phyloP scores from a whole-genome alignment of 2,329 filamentous ascomycete genomes.

The Emmonsiellopsis sp. region DNA sequence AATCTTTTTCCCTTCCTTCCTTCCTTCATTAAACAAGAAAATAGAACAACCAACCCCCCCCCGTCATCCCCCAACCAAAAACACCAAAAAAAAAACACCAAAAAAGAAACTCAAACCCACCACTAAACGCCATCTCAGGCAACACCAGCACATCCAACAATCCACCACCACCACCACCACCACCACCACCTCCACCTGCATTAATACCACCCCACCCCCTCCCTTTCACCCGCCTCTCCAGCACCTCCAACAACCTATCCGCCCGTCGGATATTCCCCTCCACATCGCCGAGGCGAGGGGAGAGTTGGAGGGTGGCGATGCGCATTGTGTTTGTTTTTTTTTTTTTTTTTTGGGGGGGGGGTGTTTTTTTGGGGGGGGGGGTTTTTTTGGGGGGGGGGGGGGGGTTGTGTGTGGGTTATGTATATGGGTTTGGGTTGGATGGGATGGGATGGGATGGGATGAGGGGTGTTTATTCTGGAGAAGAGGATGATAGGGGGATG shows the following conservation, averaged over 20 bases:
- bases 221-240: background rate
- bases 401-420: background rate
- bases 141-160: slow-evolving; percentile 50
- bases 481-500: background rate
- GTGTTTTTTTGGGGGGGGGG: background rate
- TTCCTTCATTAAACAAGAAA: background rate
- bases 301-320: slow-evolving; percentile 41
- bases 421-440: background rate
- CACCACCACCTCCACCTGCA: slow-evolving; percentile 9
- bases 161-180: slow-evolving; percentile 9
- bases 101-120: slow-evolving; percentile 25
- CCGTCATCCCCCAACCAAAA: too few species aligned
- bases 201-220: slow-evolving; percentile 11
- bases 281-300: slow-evolving; percentile 34
- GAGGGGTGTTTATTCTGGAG: background rate
- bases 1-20: background rate
- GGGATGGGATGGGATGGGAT: background rate
- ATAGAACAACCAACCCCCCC: background rate
- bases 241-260: slow-evolving; percentile 30
- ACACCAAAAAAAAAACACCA: background rate
- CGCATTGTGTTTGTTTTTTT: slow-evolving; percentile 25
- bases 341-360: too few species aligned
- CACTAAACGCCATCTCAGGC: slow-evolving; percentile 54
- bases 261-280: slow-evolving; percentile 37
- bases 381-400: background rate